Base-by-base conservation (phyloP, 2,329 filamentous ascomycete species). In the Dichotomopilus funicola region DNA sequence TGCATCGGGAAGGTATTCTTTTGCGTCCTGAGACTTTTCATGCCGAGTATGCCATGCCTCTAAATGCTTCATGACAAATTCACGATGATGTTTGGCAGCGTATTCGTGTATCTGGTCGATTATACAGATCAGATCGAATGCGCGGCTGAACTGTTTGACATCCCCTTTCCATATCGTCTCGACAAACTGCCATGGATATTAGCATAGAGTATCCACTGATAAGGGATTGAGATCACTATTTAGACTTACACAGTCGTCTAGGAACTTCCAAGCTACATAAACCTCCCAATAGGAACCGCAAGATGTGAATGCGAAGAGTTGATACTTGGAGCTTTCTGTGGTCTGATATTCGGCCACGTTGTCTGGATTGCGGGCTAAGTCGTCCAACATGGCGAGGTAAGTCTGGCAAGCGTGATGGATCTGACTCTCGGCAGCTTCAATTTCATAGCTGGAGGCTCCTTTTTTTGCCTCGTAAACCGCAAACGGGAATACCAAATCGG, bases 101-200 rank as follows among this genome's bases (percentile, higher is more conserved):
- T 53, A 53, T 9, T 53, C 42, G 9, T 53, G 51, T 7, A 53
- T 41, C 43, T 53, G 51, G 51, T 53, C 51, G 7, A 46, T 36
- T 11, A 53, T 46, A 37, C 43, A 53, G 4, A 53, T 19, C 36
- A 53, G 27, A n/a, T 53, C 51, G 35, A 33, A 53, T 35, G 43
- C 51, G 13, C 27, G n/a, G 7, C 11, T 46, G 35, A 34, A 40
- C 11, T 41, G 10, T 7, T 47, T 40, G 27, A 53, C 19, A 13
- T 53, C 51, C 1, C 51, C 51, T 45, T 46, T 13, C 51, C 51
- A 53, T 6, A 47, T 34, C 2, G 12, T 46, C 43, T 53, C 51
- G 7, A 41, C 41, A 31, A 34, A 9, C 48, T 50, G 38, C 10
- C 35, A 1, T 35, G 8, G 12, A 33, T 51, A n/a, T 27, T 27